Evolutionary conservation across 805 yeast species (phyloP).

Genomic region (Starmerella potacharoeniae): DNA sequence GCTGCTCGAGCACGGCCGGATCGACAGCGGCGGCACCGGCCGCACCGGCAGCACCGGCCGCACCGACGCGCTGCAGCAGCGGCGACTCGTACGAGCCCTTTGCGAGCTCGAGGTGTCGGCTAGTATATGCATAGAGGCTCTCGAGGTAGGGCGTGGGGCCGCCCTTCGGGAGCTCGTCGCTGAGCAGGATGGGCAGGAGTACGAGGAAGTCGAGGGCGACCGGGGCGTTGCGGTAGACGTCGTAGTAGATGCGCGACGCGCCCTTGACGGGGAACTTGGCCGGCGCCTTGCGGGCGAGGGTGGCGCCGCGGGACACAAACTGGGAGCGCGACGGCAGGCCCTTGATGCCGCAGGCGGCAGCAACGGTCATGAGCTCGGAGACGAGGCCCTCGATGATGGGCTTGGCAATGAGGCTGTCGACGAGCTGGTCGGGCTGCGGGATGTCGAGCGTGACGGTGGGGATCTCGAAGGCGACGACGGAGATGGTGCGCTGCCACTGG

Average conservation of each 20-base stretch:
- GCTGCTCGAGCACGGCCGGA: conserved; percentile 5
- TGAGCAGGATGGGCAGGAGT: conserved; percentile 75
- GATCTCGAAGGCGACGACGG: conserved; percentile 68
- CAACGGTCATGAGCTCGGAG: conserved; percentile 57
- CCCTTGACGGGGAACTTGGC: conserved; percentile 29
- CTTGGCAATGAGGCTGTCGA: conserved; percentile 63
- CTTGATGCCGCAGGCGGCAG: conserved; percentile 50
- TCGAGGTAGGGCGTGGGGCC: conserved; percentile 86
- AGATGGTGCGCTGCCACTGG: conserved; percentile 79
- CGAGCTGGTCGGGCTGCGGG: conserved; percentile 47
- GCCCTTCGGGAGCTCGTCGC: conserved; percentile 60
- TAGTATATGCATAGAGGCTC: conserved; percentile 53
- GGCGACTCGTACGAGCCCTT: conserved; percentile 5
- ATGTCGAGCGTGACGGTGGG: conserved; percentile 63
- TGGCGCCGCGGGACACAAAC: conserved; percentile 14
- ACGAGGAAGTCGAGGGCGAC: conserved; percentile 63
- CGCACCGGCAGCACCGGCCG: neutral
- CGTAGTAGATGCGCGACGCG: conserved; percentile 54
- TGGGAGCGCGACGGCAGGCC: conserved; percentile 37
- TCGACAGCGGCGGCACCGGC: neutral
- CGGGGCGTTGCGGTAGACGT: conserved; percentile 46
- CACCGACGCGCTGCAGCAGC: conserved; percentile 8
- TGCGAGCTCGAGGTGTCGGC: conserved; percentile 28
- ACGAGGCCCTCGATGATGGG: conserved; percentile 75
- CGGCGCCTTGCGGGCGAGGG: conserved; percentile 22